These are phyloP conservation scores for Silene vulgaris DNA, from an alignment of 179 eudicot species.

Conservation along the genomic window DNA sequence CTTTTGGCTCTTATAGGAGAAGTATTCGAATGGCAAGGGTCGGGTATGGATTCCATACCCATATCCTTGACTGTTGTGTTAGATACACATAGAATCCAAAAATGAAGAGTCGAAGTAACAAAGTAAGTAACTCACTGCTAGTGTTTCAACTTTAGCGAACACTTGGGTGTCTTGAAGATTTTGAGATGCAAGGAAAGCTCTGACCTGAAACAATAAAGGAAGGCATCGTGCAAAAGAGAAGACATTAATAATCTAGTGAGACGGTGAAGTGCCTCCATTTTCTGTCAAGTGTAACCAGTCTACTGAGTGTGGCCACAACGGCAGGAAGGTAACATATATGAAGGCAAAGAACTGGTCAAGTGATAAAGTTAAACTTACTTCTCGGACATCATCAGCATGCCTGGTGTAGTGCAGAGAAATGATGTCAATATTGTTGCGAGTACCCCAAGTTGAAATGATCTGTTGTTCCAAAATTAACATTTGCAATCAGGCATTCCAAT, in stretches of 20 bases:
- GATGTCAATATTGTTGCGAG: slow-evolving; percentile 68
- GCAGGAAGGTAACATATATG: background rate
- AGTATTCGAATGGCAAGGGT: background rate
- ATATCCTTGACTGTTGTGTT: background rate
- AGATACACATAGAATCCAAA: background rate
- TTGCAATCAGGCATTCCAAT: background rate
- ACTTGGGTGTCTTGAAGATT: slow-evolving; percentile 78
- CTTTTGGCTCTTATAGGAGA: slow-evolving; percentile 5
- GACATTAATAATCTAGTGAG: background rate
- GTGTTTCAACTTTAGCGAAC: slow-evolving; percentile 85
- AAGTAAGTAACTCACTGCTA: slow-evolving; percentile 50
- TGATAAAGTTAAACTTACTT: slow-evolving; percentile 36
- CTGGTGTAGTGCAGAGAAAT: slow-evolving; percentile 77
- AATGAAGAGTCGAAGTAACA: background rate
- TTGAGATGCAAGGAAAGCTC: slow-evolving; percentile 49
- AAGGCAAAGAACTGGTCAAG: background rate
- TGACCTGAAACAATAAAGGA: slow-evolving; percentile 36
- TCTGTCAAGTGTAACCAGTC: background rate
- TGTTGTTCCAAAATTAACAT: slow-evolving; percentile 22
- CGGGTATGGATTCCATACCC: background rate
- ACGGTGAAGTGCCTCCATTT: background rate
- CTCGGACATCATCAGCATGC: slow-evolving; percentile 88
- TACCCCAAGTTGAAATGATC: slow-evolving; percentile 88
- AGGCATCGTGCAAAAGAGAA: slow-evolving; percentile 7
- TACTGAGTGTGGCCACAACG: background rate